These are phyloP conservation scores for Sutorius eximius DNA, from an alignment of 1,284 basidiomycete genomes.

Conservation along the genomic window DNA sequence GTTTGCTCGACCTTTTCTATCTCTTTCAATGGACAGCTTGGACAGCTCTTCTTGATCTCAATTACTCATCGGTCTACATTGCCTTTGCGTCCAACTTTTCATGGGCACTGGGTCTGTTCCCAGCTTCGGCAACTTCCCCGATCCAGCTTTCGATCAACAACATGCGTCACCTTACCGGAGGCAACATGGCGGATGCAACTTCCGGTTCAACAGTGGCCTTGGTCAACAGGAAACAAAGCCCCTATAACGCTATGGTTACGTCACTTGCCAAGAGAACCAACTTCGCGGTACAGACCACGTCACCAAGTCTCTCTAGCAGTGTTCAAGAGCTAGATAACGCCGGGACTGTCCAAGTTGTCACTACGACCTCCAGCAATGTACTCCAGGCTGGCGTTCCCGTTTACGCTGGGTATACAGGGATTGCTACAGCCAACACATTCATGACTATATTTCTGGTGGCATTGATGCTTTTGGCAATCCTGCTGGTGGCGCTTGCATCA, in stretches of 20 bases:
- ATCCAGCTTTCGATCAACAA: conserved; percentile 80
- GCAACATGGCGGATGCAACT: conserved; percentile 59
- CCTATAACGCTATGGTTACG: conserved; percentile 55
- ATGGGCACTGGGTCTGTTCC: conserved; percentile 87
- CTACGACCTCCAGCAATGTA: conserved; percentile 58
- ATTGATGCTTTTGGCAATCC: conserved; percentile 63
- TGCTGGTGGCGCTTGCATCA: conserved; percentile 50
- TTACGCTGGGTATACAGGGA: conserved; percentile 71
- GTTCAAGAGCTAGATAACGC: conserved; percentile 20
- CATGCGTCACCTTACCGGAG: conserved; percentile 83
- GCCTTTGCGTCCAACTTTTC: conserved; percentile 84
- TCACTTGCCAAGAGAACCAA: conserved; percentile 5
- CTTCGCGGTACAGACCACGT: too few species aligned
- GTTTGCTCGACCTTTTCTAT: conserved; percentile 79
- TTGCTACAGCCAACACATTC: conserved; percentile 81
- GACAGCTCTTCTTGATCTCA: conserved; percentile 77
- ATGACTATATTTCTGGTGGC: conserved; percentile 76
- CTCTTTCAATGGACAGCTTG: conserved; percentile 82
- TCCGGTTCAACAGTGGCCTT: conserved; percentile 63
- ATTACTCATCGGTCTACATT: conserved; percentile 83
- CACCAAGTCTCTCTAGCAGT: conserved; percentile 2
- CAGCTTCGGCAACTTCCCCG: conserved; percentile 49
- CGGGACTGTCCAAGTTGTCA: conserved; percentile 65
- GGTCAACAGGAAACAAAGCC: conserved; percentile 77
- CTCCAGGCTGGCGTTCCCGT: conserved; percentile 80